These are phyloP conservation scores for Chrysoporthe austroafricana DNA, from an alignment of 2,329 filamentous ascomycete genomes.

Conservation along the genomic window DNA sequence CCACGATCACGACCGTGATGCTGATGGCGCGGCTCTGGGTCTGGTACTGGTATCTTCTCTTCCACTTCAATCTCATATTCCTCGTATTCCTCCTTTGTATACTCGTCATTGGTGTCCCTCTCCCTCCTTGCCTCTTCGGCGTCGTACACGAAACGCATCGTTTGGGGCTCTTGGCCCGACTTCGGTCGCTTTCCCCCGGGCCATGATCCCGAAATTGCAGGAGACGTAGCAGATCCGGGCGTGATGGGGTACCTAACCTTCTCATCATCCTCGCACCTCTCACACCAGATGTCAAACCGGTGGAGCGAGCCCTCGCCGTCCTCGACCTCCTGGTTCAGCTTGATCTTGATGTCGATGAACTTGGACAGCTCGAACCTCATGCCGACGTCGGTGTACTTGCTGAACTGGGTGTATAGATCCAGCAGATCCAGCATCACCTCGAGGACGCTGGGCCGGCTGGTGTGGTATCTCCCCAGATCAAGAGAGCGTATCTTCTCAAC, in stretches of 20 bases:
- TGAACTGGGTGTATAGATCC: slow-evolving; percentile 89
- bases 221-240: slow-evolving; percentile 44
- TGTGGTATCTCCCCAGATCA: slow-evolving; percentile 51
- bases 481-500: slow-evolving; percentile 55
- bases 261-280: slow-evolving; percentile 51
- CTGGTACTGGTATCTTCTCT: slow-evolving; percentile 54
- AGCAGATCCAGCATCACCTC: slow-evolving; percentile 90
- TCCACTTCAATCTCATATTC: slow-evolving; percentile 81
- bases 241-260: slow-evolving; percentile 40
- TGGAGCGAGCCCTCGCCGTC: slow-evolving; percentile 62
- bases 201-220: slow-evolving; percentile 44
- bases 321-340: slow-evolving; percentile 80
- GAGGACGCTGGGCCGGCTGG: slow-evolving; percentile 53
- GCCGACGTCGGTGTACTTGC: slow-evolving; percentile 74
- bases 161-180: slow-evolving; percentile 58
- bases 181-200: slow-evolving; percentile 46
- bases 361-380: slow-evolving; percentile 71
- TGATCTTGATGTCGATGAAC: slow-evolving; percentile 86
- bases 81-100: slow-evolving; percentile 75
- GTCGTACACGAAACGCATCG: slow-evolving; percentile 88
- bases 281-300: slow-evolving; percentile 61
- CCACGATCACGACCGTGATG: slow-evolving; percentile 29
- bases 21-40: slow-evolving; percentile 35
- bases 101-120: slow-evolving; percentile 66
- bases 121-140: slow-evolving; percentile 75